Evolutionary conservation across 2,329 filamentous ascomycete species (phyloP), one percentile per base, ranked within the genome.

Genomic region (Penicillium sp.): DNA sequence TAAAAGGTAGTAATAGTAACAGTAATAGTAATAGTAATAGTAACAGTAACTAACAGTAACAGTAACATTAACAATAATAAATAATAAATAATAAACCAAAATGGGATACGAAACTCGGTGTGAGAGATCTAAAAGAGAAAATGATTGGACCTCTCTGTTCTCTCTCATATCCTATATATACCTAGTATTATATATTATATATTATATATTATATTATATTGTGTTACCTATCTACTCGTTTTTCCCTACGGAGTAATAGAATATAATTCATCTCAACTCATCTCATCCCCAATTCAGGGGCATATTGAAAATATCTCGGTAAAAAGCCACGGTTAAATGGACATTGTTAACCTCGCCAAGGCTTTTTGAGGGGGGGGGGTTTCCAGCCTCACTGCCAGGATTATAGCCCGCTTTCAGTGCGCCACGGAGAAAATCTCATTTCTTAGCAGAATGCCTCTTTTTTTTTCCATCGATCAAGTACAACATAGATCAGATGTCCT

Each of bases 271-370:
- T 38, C 26, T n/a, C 50, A 34, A 24, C 11, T 26, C 24, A 26
- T 26, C 26, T 35, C 31, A 38, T 26, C 24, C 24, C 24, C 24
- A 26, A 26, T 38, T 42, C 31, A 31, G 44, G 51, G 43, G 44
- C 20, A 53, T 4, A 18, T 16, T 40, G 29, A 10, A 39, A 34
- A 38, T 29, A 26, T 39, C 29, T 42, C 39, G 42, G 43, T 13
- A 42, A 49, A 39, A 52, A 49, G 31, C 34, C 37, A 43, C 56
- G 48, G 34, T 34, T 58, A 53, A 56, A 58, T 31, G 47, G 50
- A 31, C 22, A 50, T 48, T 29, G 35, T 9, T 2, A 31, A n/a
- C n/a, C n/a, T n/a, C n/a, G 47, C 47, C 24, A 50, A 42, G 47
- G 8, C 37, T 38, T 29, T 24, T 20, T 11, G n/a, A n/a, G n/a